Conservation (phyloP, 148 eudicot genomes). For the Chenopodium album region DNA sequence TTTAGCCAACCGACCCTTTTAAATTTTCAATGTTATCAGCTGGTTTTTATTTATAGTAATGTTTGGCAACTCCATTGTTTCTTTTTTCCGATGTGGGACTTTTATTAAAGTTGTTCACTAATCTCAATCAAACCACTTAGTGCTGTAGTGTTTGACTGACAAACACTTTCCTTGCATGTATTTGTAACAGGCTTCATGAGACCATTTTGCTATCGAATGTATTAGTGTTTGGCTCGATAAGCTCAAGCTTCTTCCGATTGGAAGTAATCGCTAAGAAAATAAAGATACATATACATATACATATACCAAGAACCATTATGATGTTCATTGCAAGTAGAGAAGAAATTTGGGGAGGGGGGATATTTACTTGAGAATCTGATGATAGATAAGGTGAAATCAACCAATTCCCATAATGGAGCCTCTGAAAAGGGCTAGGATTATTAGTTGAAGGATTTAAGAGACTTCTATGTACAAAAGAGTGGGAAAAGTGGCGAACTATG, state of each 20-base stretch:
- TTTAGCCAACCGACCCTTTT: conserved; percentile 99
- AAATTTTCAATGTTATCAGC: not conserved
- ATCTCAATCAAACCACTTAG: too few species aligned
- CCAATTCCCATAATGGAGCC: conserved; percentile 9
- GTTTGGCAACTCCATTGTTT: not conserved
- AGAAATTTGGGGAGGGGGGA: not conserved
- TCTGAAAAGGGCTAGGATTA: conserved; percentile 18
- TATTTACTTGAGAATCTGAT: not conserved
- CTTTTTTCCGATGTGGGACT: conserved; percentile 19
- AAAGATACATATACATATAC: not conserved
- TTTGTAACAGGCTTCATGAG: not conserved
- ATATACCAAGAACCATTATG: not conserved
- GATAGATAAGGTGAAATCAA: not conserved
- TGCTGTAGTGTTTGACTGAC: too few species aligned
- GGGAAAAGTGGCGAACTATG: not conserved
- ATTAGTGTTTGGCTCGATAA: not conserved
- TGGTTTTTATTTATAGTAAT: not conserved
- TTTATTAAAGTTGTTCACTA: not conserved
- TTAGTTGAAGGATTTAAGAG: conserved; percentile 13
- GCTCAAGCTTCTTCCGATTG: not conserved
- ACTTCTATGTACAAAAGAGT: conserved; percentile 24
- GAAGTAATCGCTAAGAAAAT: not conserved
- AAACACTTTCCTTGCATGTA: not conserved
- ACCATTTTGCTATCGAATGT: not conserved
- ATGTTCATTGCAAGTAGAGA: not conserved